These are phyloP conservation scores for Tremella fuciformis DNA, from an alignment of 768 basidiomycete genomes.

Conservation along the genomic window DNA sequence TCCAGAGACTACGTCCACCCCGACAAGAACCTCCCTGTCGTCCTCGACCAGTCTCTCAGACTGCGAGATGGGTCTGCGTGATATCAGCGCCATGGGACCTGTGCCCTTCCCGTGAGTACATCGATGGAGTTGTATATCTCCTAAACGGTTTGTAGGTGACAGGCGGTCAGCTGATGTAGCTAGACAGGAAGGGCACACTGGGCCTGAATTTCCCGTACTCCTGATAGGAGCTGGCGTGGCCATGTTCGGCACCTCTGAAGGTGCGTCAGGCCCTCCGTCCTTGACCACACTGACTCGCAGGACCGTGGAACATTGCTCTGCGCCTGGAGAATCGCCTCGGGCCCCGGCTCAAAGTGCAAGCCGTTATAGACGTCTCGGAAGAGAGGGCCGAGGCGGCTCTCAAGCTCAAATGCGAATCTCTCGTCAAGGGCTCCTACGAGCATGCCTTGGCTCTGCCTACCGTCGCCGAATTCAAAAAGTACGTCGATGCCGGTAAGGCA, in stretches of 20 bases:
- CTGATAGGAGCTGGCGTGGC: slow-evolving; percentile 19
- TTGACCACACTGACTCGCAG: no score
- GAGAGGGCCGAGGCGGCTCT: slow-evolving; percentile 77
- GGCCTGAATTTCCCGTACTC: not conserved
- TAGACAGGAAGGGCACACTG: not conserved
- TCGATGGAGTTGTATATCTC: not conserved
- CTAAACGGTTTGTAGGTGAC: not conserved
- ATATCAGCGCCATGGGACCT: not conserved
- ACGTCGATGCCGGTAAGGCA: slow-evolving; percentile 24
- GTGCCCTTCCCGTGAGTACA: not conserved
- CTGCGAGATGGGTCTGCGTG: not conserved
- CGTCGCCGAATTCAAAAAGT: slow-evolving; percentile 22
- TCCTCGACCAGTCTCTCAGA: no score
- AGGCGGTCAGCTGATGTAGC: not conserved
- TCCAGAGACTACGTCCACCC: no score
- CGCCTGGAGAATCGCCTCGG: slow-evolving; percentile 71
- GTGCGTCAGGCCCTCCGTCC: no score
- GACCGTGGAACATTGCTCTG: slow-evolving; percentile 52
- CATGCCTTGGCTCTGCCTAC: slow-evolving; percentile 57
- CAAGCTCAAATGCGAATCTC: slow-evolving; percentile 69
- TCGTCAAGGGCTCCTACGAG: slow-evolving; percentile 82
- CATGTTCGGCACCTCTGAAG: slow-evolving; percentile 43
- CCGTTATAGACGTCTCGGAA: slow-evolving; percentile 84
- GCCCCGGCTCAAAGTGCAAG: slow-evolving; percentile 89
- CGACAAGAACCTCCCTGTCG: no score